Evolutionary conservation across 1,139 yeast species (phyloP), one percentile per base, ranked within the genome.

Genomic region (Hemisphaericaspora xylanilytica): DNA sequence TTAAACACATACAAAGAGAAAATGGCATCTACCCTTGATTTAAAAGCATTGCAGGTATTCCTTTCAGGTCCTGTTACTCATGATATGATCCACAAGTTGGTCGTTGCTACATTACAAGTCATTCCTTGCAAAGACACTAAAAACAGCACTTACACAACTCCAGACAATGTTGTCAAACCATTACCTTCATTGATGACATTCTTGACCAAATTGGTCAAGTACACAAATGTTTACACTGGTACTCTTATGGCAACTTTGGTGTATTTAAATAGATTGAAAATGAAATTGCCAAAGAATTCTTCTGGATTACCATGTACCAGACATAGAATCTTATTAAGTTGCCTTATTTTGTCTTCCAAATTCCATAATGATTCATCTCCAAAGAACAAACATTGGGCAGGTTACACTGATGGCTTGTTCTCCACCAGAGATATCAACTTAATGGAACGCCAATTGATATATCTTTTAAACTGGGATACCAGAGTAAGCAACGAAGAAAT

Each of bases 341-440:
- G 89, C 55, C 64, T 85, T 50, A 82, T 85, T 41, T 70, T 85
- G 45, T 76, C 87, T 16, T 78, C 88, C 35, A 85, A 85, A 59
- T 80, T 71, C 60, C 85, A 81, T 65, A 84, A 84, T 60, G 94
- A 85, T 55, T 78, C 85, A 10, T 79, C 86, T 15, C 89, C 90
- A 44, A 79, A 82, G 54, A 85, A 84, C 61, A 67, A 70, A 49
- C 89, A 84, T 60, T 85, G 94, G 94, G 81, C 87, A 28, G 74
- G 72, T 48, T 81, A 82, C 60, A 81, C 90, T 14, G 89, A 84
- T 51, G 88, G 86, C 2, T 67, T 84, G 32, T 84, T 85, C 61
- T 66, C 71, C 37, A 64, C 73, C 40, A 80, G 80, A 47, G 94
- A 85, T 57, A 80, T 85, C 49, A 84, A 84, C 59, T 67, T 84